Evolutionary conservation across 257 asterid species (phyloP), one percentile per base, ranked within the genome.

Genomic region (Cruciata laevipes): DNA sequence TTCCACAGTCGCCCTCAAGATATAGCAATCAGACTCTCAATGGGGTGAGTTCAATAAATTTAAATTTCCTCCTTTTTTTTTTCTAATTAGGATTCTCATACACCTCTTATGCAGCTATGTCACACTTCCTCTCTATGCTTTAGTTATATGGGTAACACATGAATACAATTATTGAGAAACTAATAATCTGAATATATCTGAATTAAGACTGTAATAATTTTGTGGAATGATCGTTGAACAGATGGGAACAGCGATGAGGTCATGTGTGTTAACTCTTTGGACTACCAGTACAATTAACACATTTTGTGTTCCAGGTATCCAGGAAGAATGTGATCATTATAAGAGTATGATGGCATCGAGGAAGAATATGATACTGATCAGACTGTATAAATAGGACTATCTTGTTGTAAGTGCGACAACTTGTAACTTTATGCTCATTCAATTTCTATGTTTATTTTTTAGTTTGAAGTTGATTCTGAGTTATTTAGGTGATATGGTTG

Each of bases 161-260:
- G 4, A 27, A 27, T 27, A 27, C 2, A 27, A 27, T 1, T 2
- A 27, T 1, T 27, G 2, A 27, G 87, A 89, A 8, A 70, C 89
- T 91, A 85, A 79, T 83, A 16, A 63, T 27, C 82, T n/a, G 61
- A 90, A 90, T 83, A 5, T 97, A 95, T 12, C 71, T 93, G 30
- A 27, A 8, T 75, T 63, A n/a, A n/a, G n/a, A n/a, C n/a, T n/a
- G n/a, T n/a, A n/a, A 23, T 37, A 2, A 83, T 47, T 55, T 88
- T 97, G 99, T 96, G 86, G 81, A 89, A 84, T 66, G 25, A 0
- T 31, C 23, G 32, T 31, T 65, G 56, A 6, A 77, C 77, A 93
- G 99, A 94, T 90, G 99, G 97, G 97, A 44, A 80, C 97, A 10
- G 81, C 76, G 11, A 86, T 92, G 97, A 89, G n/a, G n/a, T n/a